Evolutionary conservation across 306 rosid species (phyloP).

Genomic region (Dalbergia cochinchinensis): DNA sequence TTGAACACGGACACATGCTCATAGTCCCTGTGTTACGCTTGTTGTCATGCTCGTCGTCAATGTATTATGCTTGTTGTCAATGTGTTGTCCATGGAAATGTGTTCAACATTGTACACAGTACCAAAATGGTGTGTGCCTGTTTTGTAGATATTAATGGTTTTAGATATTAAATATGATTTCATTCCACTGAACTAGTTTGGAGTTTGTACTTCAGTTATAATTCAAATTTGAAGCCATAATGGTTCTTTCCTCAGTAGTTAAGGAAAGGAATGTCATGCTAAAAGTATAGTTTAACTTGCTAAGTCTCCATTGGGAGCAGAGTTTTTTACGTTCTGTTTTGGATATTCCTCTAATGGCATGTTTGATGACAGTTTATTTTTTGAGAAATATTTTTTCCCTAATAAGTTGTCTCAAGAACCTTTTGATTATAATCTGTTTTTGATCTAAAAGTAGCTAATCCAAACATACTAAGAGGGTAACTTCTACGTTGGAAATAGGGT

Average conservation of each 20-base stretch:
- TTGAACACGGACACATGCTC: neutral
- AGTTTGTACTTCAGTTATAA: neutral
- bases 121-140: too few species aligned
- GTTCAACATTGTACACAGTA: too few species aligned
- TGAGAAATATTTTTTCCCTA: neutral
- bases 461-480: neutral
- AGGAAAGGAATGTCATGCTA: neutral
- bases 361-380: neutral
- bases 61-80: too few species aligned
- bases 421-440: too few species aligned
- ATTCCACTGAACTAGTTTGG: neutral
- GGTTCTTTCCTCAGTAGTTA: neutral
- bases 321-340: neutral
- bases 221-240: neutral
- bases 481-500: conserved; percentile 22
- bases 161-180: conserved; percentile 2
- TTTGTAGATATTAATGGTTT: neutral
- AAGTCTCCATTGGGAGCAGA: neutral
- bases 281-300: neutral
- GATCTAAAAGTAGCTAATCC: neutral
- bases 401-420: neutral
- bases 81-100: too few species aligned
- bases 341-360: neutral
- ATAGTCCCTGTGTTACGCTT: neutral
- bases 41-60: too few species aligned